Percentiles rank a stretch among this genome's conserved stretches.
These are phyloP conservation scores for Pyricularia sp. DNA, from an alignment of 2,329 filamentous ascomycete genomes.

Conservation along the genomic window DNA sequence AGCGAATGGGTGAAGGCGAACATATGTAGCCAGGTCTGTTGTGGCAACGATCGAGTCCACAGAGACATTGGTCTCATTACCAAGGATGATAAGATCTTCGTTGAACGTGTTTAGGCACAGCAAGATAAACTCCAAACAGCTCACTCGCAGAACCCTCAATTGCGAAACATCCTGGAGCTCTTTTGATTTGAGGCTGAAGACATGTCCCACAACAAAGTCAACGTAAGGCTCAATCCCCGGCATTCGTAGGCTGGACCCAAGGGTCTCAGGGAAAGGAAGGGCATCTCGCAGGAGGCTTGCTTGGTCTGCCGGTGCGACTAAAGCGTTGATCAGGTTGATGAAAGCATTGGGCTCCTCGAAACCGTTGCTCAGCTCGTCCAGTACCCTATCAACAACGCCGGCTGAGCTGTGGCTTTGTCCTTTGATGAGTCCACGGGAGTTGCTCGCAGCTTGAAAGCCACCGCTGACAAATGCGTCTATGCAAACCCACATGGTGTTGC, in stretches of 20 bases:
- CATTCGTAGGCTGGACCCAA: slow-evolving; percentile 65
- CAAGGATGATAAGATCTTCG: slow-evolving; percentile 80
- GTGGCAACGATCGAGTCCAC: slow-evolving; percentile 69
- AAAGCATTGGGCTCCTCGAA: slow-evolving; percentile 86
- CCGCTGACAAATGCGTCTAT: slow-evolving; percentile 75
- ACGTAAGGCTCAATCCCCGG: slow-evolving; percentile 88
- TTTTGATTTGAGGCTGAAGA: slow-evolving; percentile 59
- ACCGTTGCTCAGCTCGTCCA: slow-evolving; percentile 64
- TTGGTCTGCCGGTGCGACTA: slow-evolving; percentile 58
- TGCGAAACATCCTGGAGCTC: slow-evolving; percentile 61
- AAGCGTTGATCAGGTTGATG: slow-evolving; percentile 62
- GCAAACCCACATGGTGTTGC: slow-evolving; percentile 67
- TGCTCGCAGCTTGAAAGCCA: slow-evolving; percentile 20
- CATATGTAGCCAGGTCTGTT: slow-evolving; percentile 69
- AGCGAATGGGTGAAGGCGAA: slow-evolving; percentile 82
- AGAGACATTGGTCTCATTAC: slow-evolving; percentile 65
- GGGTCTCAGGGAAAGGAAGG: slow-evolving; percentile 76
- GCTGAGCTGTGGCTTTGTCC: slow-evolving; percentile 18
- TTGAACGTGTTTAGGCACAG: slow-evolving; percentile 82
- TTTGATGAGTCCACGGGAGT: not conserved
- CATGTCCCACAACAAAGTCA: slow-evolving; percentile 77
- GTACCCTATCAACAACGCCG: slow-evolving; percentile 50
- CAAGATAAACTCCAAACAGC: slow-evolving; percentile 75
- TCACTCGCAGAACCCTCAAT: slow-evolving; percentile 63
- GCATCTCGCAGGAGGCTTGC: slow-evolving; percentile 58